Evolutionary conservation across 225 moss, liverwort and hornwort genomes (phyloP).

Genomic region (Asterella californica): DNA sequence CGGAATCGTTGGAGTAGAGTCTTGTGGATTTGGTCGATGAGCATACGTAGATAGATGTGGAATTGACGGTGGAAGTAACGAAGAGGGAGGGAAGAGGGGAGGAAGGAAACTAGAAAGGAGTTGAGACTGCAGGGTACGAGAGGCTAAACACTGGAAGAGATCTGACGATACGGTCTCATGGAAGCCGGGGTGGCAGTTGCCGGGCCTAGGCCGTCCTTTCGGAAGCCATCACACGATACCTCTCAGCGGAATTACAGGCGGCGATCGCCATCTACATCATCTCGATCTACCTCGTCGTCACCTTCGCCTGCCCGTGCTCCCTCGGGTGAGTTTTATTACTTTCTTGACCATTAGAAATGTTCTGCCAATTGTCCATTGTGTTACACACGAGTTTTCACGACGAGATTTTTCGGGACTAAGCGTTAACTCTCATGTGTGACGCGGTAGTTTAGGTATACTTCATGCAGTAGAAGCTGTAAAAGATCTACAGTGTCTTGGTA

Average conservation of each 20-base stretch:
- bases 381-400: no score
- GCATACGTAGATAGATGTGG: background rate
- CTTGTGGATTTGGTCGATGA: background rate
- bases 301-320: conserved; percentile 31
- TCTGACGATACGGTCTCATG: conserved; percentile 20
- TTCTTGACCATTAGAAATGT: background rate
- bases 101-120: background rate
- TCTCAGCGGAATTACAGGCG: conserved; percentile 65
- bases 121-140: background rate
- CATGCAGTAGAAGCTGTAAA: no score
- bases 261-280: conserved; percentile 44
- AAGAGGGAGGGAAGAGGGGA: background rate
- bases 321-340: conserved; percentile 18
- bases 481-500: no score
- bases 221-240: conserved; percentile 46
- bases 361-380: background rate
- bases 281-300: conserved; percentile 32
- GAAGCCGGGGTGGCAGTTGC: conserved; percentile 35
- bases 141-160: background rate
- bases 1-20: background rate
- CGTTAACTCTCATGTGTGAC: background rate
- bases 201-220: conserved; percentile 45
- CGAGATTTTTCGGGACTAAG: background rate
- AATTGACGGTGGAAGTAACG: background rate
- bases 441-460: background rate